A percentile compares a stretch with the other conserved stretches of the same genome.
These are phyloP conservation scores for Lodderomyces beijingensis DNA, from an alignment of 1,139 yeast species.

Conservation along the genomic window DNA sequence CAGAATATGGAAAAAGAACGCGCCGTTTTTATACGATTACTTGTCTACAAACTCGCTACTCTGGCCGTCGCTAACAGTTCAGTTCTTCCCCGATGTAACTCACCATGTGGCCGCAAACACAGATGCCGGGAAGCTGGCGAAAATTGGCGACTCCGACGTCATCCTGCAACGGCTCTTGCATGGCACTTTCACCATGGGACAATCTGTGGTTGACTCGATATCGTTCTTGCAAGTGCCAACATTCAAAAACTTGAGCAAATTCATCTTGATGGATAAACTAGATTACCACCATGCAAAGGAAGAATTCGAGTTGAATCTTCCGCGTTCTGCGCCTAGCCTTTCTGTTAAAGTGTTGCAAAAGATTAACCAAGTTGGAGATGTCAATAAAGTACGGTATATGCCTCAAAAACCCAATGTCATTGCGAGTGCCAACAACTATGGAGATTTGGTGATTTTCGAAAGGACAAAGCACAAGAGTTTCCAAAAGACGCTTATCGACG, in stretches of 20 bases:
- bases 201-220: slow-evolving; percentile 33
- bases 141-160: slow-evolving; percentile 7
- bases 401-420: slow-evolving; percentile 44
- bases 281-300: slow-evolving; percentile 37
- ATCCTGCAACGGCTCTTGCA: slow-evolving; percentile 32
- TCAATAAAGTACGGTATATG: slow-evolving; percentile 37
- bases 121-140: neutral
- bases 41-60: slow-evolving; percentile 44
- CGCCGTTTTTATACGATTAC: slow-evolving; percentile 49
- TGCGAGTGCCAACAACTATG: slow-evolving; percentile 39
- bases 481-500: slow-evolving; percentile 26
- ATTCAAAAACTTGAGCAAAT: slow-evolving; percentile 28
- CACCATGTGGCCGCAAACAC: slow-evolving; percentile 15
- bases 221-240: slow-evolving; percentile 38
- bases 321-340: slow-evolving; percentile 13
- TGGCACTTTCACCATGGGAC: slow-evolving; percentile 45
- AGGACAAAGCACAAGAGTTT: slow-evolving; percentile 50
- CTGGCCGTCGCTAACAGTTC: slow-evolving; percentile 55
- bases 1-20: slow-evolving; percentile 52
- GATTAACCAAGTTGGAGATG: slow-evolving; percentile 44
- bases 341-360: slow-evolving; percentile 33
- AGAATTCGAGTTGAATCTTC: slow-evolving; percentile 32
- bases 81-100: slow-evolving; percentile 53
- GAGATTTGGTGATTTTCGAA: slow-evolving; percentile 43
- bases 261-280: slow-evolving; percentile 29